Evolutionary conservation across 306 rosid species (phyloP), one percentile per base, ranked within the genome.

Genomic region (Pterocarpus macrocarpus): DNA sequence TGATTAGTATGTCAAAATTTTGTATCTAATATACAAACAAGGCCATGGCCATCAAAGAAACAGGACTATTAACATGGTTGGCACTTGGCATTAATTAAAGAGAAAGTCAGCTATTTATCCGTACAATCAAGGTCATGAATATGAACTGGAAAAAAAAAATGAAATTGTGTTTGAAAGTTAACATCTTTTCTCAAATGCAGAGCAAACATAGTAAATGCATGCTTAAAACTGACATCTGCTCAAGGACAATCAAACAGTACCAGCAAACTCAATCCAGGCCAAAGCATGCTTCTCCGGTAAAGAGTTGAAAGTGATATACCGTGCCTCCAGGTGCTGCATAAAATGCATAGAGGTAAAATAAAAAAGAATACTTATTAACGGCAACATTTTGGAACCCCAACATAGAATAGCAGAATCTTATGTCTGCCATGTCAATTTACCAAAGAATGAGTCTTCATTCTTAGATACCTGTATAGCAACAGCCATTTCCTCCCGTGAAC

Each of bases 251-350:
- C 17, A 81, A 85, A 77, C 16, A 41, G 39, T 89, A 95, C 97
- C 97, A 95, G 89, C 88, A 95, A 89, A 86, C 97, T 95, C 55
- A 81, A 84, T 80, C 99, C 99, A 61, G 98, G 92, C 90, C 90
- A 95, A 77, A 93, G 85, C 92, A 86, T 85, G 85, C 99, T 95
- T 77, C 95, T 89, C 76, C 97, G 82, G 78, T 91, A 95, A 36
- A 93, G 92, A 1, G 96, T 95, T 80, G 94, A 85, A 81, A 95
- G 94, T 64, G 97, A 91, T 86, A 91, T 88, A 32, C 97, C 97
- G 83, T 95, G 94, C 89, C 92, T 91, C 97, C 94, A 89, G 34
- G 99, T 93, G 82, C 99, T 95, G 81, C 88, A 87, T 9, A 71
- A 80, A 62, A 81, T 59, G 50, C 56, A 71, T 43, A 70, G 11